Base-by-base conservation (phyloP, 495 filamentous ascomycete genomes). In the Letharia columbiana region DNA sequence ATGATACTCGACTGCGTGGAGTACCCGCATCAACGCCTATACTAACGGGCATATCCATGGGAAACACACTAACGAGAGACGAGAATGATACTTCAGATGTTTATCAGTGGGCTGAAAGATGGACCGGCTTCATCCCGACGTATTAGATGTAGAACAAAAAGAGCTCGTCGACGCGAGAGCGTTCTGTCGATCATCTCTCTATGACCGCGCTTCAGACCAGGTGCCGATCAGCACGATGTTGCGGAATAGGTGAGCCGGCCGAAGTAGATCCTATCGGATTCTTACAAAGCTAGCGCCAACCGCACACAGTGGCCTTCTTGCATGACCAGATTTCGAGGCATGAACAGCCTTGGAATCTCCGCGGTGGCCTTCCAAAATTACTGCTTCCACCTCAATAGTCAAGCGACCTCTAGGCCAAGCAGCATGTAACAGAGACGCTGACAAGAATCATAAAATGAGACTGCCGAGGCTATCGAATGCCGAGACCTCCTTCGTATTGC, bases 401-500 rank as follows among this genome's bases (percentile, higher is more conserved):
- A 17, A 23, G 52, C 18, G 52, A 56, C 12, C 31, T 33, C 52
- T 56, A 5, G 31, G 13, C 23, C 4, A 56, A 15, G 28, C 52
- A 56, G 28, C 28, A 35, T 35, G 31, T 56, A 17, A 10, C 52
- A 18, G 7, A 56, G 52, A 35, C 12, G 31, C 18, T 35, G 28
- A 56, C 12, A 56, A 18, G 7, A 28, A 56, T 56, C 11, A 15
- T 28, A 35, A 4, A 18, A 33, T 5, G 28, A 35, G 54, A 37
- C 54, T 20, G 33, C 54, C 54, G 54, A 57, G 54, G 54, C 15
- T 20, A 35, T 57, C 54, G 33, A 57, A 37, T 57, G 54, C 54
- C 54, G 54, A 57, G 33, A 37, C 17, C 54, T 33, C 33, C 31
- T 35, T 56, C 33, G 54, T n/a, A 35, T 20, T 57, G 33, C 31